Evolutionary conservation across 2,329 filamentous ascomycete species (phyloP), one percentile per base, ranked within the genome.

Genomic region (Talaromyces albobiverticillius): DNA sequence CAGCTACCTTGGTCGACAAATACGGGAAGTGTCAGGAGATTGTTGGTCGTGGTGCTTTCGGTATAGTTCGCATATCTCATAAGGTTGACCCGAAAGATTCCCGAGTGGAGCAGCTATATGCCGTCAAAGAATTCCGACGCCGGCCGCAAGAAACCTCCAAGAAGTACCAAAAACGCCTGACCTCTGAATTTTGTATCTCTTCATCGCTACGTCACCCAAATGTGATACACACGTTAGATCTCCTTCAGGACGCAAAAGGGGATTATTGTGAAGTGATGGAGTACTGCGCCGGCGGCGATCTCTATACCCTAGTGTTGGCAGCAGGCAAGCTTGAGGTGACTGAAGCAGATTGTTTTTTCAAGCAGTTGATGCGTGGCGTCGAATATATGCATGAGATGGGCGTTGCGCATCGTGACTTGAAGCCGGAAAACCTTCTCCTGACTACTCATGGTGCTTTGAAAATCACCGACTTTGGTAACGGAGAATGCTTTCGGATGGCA

Each of bases 381-480:
- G 93, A 97, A 73, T 99, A 99, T 71, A 91, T 99, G 78, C 94
- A 99, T 74, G 93, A 97, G 69, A 99, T 97, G 94, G 94, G 94
- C 54, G 94, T 99, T 23, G 93, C 94, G 11, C 94, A 99, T 71
- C 89, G 94, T 58, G 94, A 99, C 66, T 77, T 99, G 43, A 99
- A 99, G 73, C 94, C 94, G 0, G 94, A 99, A 72, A 99, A 99
- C 63, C 81, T 99, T 11, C 84, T 99, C 1, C 80, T 99, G 53
- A 99, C 94, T 3, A 94, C 89, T 0, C 90, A 92, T 60, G 94
- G 94, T 55, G 89, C 86, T 13, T 83, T 99, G 62, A 99, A 99
- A 68, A 99, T 99, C 60, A 97, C 94, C 25, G 94, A 99, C 71
- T 99, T 99, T 64, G 94, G 94, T 59, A 99, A 99, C 64, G 94